Evolutionary conservation across 768 basidiomycete species (phyloP).

Genomic region (Multifurca ochricompacta): DNA sequence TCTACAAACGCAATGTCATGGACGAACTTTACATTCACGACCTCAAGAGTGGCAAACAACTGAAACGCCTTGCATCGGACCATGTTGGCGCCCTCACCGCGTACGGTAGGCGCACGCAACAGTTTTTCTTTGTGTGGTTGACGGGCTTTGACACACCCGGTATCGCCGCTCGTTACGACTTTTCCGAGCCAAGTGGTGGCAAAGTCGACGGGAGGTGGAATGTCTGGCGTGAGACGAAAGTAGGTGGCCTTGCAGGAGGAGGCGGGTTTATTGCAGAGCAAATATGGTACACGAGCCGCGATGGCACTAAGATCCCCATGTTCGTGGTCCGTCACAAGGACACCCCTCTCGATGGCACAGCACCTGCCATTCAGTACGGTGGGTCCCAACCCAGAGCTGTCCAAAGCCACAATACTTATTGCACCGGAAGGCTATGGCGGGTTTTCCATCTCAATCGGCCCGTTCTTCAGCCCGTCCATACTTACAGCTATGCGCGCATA

Average conservation of each 20-base stretch:
- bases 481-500: constrained; percentile 70
- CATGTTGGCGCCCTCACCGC: constrained; percentile 60
- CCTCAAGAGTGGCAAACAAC: constrained; percentile 40
- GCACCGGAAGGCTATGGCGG: constrained; percentile 62
- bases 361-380: constrained; percentile 75
- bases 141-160: constrained; percentile 69
- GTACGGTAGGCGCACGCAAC: constrained; percentile 42
- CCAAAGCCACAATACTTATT: neutral
- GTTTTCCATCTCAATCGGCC: constrained; percentile 62
- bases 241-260: constrained; percentile 48
- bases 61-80: constrained; percentile 51
- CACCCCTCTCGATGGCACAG: constrained; percentile 63
- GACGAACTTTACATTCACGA: constrained; percentile 71
- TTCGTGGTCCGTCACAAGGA: constrained; percentile 72
- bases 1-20: constrained; percentile 73
- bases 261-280: constrained; percentile 67
- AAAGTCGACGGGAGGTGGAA: constrained; percentile 47
- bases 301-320: constrained; percentile 79
- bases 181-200: constrained; percentile 27
- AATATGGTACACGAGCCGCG: constrained; percentile 74
- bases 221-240: constrained; percentile 47
- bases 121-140: constrained; percentile 57
- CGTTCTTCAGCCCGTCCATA: constrained; percentile 62
- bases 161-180: constrained; percentile 55
- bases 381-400: constrained; percentile 8